Conservation (phyloP, 169 alveolate genomes). For the Cryptosporidium ryanae region DNA sequence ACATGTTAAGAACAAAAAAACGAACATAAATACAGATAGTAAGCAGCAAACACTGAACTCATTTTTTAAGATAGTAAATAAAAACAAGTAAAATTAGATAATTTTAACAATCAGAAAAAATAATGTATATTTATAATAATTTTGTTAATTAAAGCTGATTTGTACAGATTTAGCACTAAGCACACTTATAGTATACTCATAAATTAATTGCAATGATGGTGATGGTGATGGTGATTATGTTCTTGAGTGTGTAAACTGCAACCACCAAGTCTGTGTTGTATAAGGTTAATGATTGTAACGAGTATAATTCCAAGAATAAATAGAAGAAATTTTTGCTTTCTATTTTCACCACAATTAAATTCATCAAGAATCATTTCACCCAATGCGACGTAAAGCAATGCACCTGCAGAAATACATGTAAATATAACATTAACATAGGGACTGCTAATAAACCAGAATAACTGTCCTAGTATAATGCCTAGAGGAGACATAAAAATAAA, state of each 20-base stretch:
- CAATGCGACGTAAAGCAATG: constrained; percentile 61
- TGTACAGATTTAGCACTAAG: too few relatives aligned
- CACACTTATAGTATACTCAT: too few relatives aligned
- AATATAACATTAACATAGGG: constrained; percentile 37
- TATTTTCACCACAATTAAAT: constrained; percentile 69
- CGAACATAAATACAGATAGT: background rate
- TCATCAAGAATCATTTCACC: constrained; percentile 73
- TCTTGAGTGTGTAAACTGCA: constrained; percentile 14
- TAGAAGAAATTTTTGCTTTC: constrained; percentile 55
- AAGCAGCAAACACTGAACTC: constrained; percentile 59
- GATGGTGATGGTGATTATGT: background rate
- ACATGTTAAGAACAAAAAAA: constrained; percentile 1
- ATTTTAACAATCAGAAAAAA: background rate
- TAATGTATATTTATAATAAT: background rate
- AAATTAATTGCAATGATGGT: background rate
- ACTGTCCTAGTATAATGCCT: constrained; percentile 57
- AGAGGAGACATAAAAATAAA: constrained; percentile 66
- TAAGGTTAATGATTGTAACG: constrained; percentile 19
- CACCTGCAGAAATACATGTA: constrained; percentile 65
- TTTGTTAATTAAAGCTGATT: too few relatives aligned
- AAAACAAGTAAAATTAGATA: background rate
- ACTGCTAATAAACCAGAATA: constrained; percentile 49
- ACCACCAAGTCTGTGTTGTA: constrained; percentile 69
- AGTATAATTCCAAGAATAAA: constrained; percentile 47
- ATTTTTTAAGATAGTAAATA: constrained; percentile 19